Evolutionary conservation across 1,139 yeast genomes (phyloP).

Genomic region (Saccharomycopsis phalli): DNA sequence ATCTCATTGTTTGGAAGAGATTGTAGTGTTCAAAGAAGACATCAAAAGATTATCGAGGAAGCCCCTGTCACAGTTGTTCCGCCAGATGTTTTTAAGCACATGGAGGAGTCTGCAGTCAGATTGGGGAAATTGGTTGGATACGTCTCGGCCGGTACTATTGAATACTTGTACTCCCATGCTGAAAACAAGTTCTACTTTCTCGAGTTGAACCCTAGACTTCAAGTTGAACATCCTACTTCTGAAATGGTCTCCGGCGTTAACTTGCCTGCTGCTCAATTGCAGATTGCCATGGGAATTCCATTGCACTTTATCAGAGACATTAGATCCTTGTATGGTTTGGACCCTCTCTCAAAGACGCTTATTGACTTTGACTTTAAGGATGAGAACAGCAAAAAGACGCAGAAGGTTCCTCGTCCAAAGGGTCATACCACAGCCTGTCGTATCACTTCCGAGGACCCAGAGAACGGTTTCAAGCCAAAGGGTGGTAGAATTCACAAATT

Average conservation of each 20-base stretch:
- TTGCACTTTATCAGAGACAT: conserved; percentile 91
- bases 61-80: conserved; percentile 95
- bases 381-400: conserved; percentile 62
- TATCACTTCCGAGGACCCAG: conserved; percentile 97
- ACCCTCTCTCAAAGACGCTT: conserved; percentile 84
- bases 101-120: conserved; percentile 97
- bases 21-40: conserved; percentile 96
- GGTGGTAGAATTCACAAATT: conserved; percentile 95
- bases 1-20: conserved; percentile 92
- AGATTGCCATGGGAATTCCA: conserved; percentile 98
- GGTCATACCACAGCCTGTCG: conserved; percentile 99
- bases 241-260: conserved; percentile 99
- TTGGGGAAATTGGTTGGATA: conserved; percentile 94
- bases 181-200: conserved; percentile 93
- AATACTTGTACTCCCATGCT: conserved; percentile 85
- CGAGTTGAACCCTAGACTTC: conserved; percentile 95
- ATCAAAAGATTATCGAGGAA: conserved; percentile 92
- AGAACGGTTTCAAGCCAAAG: conserved; percentile 97
- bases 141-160: conserved; percentile 98
- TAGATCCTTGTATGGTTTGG: conserved; percentile 87
- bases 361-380: conserved; percentile 85
- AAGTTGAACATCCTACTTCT: conserved; percentile 98
- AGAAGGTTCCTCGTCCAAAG: conserved; percentile 89
- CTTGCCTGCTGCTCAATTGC: conserved; percentile 95
- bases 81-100: conserved; percentile 71